Evolutionary conservation across 2,329 filamentous ascomycete species (phyloP), one percentile per base, ranked within the genome.

Genomic region (Rosellinia necatrix): DNA sequence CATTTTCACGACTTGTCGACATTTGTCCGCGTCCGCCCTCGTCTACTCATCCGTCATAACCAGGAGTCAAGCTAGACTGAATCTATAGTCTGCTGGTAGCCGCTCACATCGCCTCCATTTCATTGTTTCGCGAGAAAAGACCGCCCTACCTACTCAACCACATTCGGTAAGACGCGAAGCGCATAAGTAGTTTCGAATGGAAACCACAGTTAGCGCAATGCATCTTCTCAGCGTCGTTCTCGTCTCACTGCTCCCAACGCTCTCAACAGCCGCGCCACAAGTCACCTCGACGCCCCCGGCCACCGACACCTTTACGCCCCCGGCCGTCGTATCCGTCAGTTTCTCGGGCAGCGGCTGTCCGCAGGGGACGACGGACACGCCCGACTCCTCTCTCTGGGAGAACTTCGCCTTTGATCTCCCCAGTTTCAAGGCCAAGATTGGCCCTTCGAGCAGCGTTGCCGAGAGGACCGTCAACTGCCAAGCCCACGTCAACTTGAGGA

Each of bases 311-410:
- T 61, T 62, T 49, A 46, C 55, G 5, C 60, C 60, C 17, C 62
- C 60, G 2, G 43, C 35, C 6, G 53, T 65, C 24, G 13, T 40
- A 7, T 60, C 62, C 9, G 24, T 57, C 12, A 62, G 62, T 19
- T 65, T 65, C 35, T 65, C 64, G 1, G 64, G 62, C 8, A 65
- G 47, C 27, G 64, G 64, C 2, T 66, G 62, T 32, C 64, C 62
- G 0, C 62, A 66, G 41, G 42, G 49, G 6, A 53, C 62, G 8
- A 55, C 51, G 1, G 40, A 35, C 6, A 58, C 52, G n/a, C 40
- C n/a, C 43, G 2, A 41, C 54, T 3, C 55, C 44, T 5, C 24
- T 3, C 53, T 57, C 3, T 62, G 62, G 61, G 52, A 53, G 24
- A 32, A 64, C 17, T 63, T 62, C 32, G 30, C 60, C 12, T 53